Conservation (phyloP, 176 grass and related monocot species). For the Cymbopogon citratus region DNA sequence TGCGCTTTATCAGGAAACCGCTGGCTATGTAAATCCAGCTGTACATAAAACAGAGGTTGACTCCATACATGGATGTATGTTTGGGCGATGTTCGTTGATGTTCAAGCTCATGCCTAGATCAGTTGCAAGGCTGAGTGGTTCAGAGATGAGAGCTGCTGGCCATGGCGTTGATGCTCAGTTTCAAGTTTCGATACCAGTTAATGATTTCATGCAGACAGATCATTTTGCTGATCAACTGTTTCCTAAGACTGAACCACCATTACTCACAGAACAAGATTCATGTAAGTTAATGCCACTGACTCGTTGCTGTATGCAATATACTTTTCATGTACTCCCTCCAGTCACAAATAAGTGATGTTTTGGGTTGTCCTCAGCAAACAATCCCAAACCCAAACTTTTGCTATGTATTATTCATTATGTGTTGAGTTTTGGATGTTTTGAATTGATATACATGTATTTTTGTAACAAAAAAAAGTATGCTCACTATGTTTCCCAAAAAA, state of each 20-base stretch:
- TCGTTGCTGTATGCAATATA: not conserved
- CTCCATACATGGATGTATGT: conserved; percentile 47
- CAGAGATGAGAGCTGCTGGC: conserved; percentile 77
- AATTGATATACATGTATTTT: not conserved
- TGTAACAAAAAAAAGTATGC: not conserved
- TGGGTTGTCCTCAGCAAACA: not conserved
- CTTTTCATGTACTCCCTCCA: not conserved
- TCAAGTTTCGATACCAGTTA: conserved; percentile 62
- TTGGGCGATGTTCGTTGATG: conserved; percentile 60
- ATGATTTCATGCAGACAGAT: conserved; percentile 76
- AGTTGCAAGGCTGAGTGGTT: conserved; percentile 58
- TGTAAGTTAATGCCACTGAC: conserved; percentile 35
- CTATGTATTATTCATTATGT: not conserved
- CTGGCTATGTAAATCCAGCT: conserved; percentile 70
- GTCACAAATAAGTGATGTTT: not conserved
- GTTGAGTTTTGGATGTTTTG: not conserved
- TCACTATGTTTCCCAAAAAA: not conserved
- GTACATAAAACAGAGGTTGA: conserved; percentile 50
- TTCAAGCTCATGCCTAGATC: conserved; percentile 86
- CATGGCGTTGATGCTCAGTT: conserved; percentile 68
- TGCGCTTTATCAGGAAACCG: conserved; percentile 75
- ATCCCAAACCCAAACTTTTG: not conserved
- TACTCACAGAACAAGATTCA: conserved; percentile 38
- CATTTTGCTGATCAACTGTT: conserved; percentile 60
- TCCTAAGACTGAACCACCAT: conserved; percentile 33